Evolutionary conservation across 768 basidiomycete species (phyloP).

Genomic region (Guyanaporus albipodus): DNA sequence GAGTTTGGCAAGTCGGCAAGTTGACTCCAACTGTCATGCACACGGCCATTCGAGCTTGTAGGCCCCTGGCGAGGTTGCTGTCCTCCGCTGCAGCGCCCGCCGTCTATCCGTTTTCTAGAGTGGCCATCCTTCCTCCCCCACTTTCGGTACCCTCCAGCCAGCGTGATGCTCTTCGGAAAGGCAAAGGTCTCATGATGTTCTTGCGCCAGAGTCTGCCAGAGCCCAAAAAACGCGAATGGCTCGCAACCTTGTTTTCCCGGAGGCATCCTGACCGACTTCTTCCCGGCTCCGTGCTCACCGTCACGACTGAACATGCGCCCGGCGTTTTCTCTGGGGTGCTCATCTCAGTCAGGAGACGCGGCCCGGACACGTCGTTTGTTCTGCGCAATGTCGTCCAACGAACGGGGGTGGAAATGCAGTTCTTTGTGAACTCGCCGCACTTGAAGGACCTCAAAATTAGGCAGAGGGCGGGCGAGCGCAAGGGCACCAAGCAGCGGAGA

Average conservation of each 20-base stretch:
- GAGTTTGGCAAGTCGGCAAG: conserved; percentile 12
- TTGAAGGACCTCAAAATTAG: conserved; percentile 84
- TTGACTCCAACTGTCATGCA: not conserved
- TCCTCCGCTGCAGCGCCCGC: conserved; percentile 18
- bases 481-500: conserved; percentile 56
- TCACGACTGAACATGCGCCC: conserved; percentile 73
- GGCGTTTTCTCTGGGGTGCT: conserved; percentile 87
- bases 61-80: conserved; percentile 18
- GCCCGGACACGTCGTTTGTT: conserved; percentile 82
- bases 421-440: conserved; percentile 82
- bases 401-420: conserved; percentile 91
- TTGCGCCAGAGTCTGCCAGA: conserved; percentile 61
- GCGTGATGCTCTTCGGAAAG: conserved; percentile 47
- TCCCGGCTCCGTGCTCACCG: conserved; percentile 84
- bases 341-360: conserved; percentile 75
- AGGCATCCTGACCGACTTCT: conserved; percentile 62
- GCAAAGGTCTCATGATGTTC: conserved; percentile 78
- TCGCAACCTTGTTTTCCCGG: conserved; percentile 67
- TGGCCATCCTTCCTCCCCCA: conserved; percentile 50
- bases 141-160: conserved; percentile 37
- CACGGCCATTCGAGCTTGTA: conserved; percentile 13
- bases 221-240: conserved; percentile 65
- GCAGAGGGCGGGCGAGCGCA: conserved; percentile 47
- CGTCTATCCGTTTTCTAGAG: conserved; percentile 71
- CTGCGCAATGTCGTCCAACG: conserved; percentile 88